Conservation (phyloP, 495 filamentous ascomycete species). For the Tuber indicum region DNA sequence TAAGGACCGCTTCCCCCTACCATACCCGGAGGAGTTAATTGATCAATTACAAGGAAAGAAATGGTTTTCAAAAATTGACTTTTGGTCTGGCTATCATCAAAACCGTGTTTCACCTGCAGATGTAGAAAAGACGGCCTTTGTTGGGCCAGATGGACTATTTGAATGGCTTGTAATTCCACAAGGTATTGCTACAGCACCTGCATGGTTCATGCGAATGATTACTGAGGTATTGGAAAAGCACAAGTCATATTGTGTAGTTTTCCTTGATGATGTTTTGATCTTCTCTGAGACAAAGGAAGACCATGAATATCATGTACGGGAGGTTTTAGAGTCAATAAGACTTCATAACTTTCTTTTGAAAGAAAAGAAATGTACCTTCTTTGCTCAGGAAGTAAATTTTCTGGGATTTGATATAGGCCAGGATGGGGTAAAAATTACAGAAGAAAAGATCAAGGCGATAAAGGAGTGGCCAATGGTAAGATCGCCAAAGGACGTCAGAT, state of each 20-base stretch:
- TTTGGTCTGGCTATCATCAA: conserved; percentile 7
- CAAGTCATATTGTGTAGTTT: conserved; percentile 29
- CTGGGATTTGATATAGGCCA: conserved; percentile 38
- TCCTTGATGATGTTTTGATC: conserved; percentile 42
- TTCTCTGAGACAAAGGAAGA: conserved; percentile 25
- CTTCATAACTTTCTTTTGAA: conserved; percentile 27
- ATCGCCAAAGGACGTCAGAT: neutral
- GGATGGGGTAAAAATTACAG: neutral
- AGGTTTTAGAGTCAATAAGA: conserved; percentile 16
- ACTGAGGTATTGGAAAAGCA: neutral
- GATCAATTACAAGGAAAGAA: conserved; percentile 36
- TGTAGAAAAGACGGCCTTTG: conserved; percentile 5
- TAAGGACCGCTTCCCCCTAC: conserved; percentile 48
- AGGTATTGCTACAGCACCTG: conserved; percentile 1
- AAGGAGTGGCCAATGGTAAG: neutral
- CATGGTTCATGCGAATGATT: conserved; percentile 8
- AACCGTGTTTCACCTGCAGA: neutral
- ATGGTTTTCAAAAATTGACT: conserved; percentile 48
- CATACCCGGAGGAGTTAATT: conserved; percentile 47
- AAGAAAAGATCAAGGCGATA: neutral
- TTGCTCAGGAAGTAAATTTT: conserved; percentile 38
- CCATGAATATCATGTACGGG: conserved; percentile 22
- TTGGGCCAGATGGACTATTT: neutral
- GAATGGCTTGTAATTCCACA: neutral
- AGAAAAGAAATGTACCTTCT: conserved; percentile 43